These are phyloP conservation scores for Blastobotrys capitulatus DNA, from an alignment of 1,139 yeast genomes.

Conservation along the genomic window DNA sequence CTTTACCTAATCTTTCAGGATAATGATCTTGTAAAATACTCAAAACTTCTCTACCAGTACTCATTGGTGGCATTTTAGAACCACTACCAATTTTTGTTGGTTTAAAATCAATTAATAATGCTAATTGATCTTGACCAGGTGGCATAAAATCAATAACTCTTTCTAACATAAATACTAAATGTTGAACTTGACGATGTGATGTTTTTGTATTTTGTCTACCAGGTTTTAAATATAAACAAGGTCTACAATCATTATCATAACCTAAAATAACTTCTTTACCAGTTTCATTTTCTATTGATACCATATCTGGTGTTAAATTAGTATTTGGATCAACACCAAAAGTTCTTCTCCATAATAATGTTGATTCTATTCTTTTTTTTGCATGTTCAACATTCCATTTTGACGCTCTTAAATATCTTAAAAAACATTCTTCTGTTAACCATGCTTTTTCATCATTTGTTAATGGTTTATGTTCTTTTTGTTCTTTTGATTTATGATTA, in stretches of 20 bases:
- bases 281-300: constrained; percentile 67
- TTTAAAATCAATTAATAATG: constrained; percentile 79
- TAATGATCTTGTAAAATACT: constrained; percentile 90
- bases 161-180: constrained; percentile 85
- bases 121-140: constrained; percentile 88
- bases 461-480: constrained; percentile 36
- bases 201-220: constrained; percentile 92
- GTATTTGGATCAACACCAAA: constrained; percentile 69
- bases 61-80: constrained; percentile 76
- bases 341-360: constrained; percentile 87
- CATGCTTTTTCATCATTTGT: constrained; percentile 71
- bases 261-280: constrained; percentile 91
- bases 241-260: constrained; percentile 81
- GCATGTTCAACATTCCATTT: constrained; percentile 78
- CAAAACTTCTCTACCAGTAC: constrained; percentile 74
- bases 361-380: constrained; percentile 63
- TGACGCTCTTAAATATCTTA: constrained; percentile 84
- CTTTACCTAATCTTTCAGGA: constrained; percentile 92
- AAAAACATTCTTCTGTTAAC: constrained; percentile 83
- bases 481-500: constrained; percentile 25
- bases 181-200: constrained; percentile 84
- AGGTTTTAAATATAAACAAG: constrained; percentile 82
- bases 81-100: constrained; percentile 51
- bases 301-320: constrained; percentile 55
- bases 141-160: constrained; percentile 92